Evolutionary conservation across 257 asterid genomes (phyloP), one percentile per base, ranked within the genome.

Genomic region (Scutellaria baicalensis): DNA sequence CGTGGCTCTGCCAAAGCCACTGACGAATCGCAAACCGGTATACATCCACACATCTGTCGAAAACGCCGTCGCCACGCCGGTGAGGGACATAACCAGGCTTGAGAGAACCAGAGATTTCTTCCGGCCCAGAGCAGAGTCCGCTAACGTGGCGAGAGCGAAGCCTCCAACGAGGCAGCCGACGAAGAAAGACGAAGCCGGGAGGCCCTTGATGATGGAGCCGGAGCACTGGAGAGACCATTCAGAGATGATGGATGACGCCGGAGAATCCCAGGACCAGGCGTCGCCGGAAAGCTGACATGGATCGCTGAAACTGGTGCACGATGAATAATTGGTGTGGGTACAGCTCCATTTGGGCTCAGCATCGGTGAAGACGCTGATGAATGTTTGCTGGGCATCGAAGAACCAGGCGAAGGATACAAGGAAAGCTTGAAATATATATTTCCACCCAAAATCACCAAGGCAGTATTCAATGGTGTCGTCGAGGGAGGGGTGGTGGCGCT

Each of bases 171-270:
- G 70, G 58, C 88, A 81, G 6, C 96, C 96, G 5, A 78, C 5
- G 78, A 82, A 85, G 75, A 85, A 87, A 0, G 87, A 74, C 1
- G 97, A 85, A 0, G 89, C 86, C 0, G 96, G 97, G 5, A 91
- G 71, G 50, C 91, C 89, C 1, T 80, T 76, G 20, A 84, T 16
- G 59, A 87, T 6, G 14, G 89, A 79, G 49, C 85, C 80, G 0
- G 86, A 70, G 75, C 93, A 90, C 59, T 84, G 78, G 42, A 87
- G 82, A 2, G 87, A 81, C 96, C 96, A 89, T 36, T 89, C 92
- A 0, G 96, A 87, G 0, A 89, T 65, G 11, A 79, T 70, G 57
- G 96, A 87, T 0, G 87, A 20, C 0, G 81, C 50, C 2, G 89
- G 87, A 6, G 49, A 10, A 64, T 80, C 83, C 88, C 89, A 88